phyloP scores from a whole-genome alignment of 495 filamentous ascomycete species.

The Penicillium cinerascens region DNA sequence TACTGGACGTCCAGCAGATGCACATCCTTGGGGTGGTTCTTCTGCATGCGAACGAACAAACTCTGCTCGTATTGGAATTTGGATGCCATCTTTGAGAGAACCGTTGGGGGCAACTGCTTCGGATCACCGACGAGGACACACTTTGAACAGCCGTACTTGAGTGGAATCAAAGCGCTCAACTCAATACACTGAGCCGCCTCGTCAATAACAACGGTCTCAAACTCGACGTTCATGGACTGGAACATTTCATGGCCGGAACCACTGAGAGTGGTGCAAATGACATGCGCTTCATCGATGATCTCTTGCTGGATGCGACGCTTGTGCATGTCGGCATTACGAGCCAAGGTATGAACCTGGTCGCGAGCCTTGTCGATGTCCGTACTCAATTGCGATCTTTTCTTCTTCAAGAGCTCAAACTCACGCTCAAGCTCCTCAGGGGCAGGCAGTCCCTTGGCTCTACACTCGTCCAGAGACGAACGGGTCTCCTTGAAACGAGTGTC shows the following conservation, averaged over 20 bases:
- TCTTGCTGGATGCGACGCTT: conserved; percentile 82
- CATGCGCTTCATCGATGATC: conserved; percentile 82
- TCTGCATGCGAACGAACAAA: conserved; percentile 96
- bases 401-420: conserved; percentile 70
- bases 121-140: conserved; percentile 97
- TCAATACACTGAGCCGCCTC: conserved; percentile 98
- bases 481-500: conserved; percentile 66
- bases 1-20: conserved; percentile 95
- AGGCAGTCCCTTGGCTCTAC: conserved; percentile 59
- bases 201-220: conserved; percentile 97
- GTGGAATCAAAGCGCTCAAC: conserved; percentile 89
- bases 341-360: conserved; percentile 71
- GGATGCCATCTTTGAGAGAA: conserved; percentile 88
- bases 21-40: conserved; percentile 82
- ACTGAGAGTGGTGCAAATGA: conserved; percentile 92
- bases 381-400: conserved; percentile 72
- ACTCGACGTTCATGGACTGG: conserved; percentile 88
- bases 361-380: conserved; percentile 78
- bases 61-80: conserved; percentile 95
- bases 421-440: conserved; percentile 61
- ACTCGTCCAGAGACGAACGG: conserved; percentile 66
- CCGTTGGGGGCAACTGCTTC: conserved; percentile 93
- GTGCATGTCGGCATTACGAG: conserved; percentile 79
- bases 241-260: conserved; percentile 98
- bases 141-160: conserved; percentile 96